Evolutionary conservation across 805 yeast species (phyloP).

Genomic region (Ogataea glucozyma): DNA sequence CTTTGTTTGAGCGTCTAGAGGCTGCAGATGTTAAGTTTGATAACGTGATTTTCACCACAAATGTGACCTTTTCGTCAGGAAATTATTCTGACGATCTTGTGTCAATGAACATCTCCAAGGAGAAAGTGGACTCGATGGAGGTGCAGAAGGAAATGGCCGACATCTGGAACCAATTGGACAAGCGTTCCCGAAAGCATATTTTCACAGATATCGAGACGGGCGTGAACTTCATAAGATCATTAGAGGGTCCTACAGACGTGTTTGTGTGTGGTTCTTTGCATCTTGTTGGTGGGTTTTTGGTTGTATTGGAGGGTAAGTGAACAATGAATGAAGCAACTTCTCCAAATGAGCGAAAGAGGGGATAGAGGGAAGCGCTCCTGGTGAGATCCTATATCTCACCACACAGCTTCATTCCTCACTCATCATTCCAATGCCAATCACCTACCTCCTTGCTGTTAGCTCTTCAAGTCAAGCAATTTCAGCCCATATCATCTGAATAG

Average conservation of each 20-base stretch:
- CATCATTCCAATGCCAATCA: too few relatives aligned
- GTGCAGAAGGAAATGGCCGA: constrained; percentile 77
- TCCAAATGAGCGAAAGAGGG: background rate
- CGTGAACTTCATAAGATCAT: constrained; percentile 50
- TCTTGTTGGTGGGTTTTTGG: constrained; percentile 89
- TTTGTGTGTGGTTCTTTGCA: constrained; percentile 94
- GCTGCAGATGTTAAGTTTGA: constrained; percentile 53
- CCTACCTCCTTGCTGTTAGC: too few relatives aligned
- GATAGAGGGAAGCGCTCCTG: background rate
- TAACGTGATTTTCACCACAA: constrained; percentile 83
- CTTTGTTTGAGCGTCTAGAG: constrained; percentile 47
- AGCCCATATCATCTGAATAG: too few relatives aligned
- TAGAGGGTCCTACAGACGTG: constrained; percentile 59
- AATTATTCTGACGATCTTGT: constrained; percentile 77
- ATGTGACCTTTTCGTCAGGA: constrained; percentile 88
- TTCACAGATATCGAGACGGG: constrained; percentile 77
- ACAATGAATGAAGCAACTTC: background rate
- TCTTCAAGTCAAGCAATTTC: too few relatives aligned
- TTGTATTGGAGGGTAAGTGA: constrained; percentile 63
- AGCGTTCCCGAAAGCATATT: constrained; percentile 45
- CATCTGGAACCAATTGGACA: constrained; percentile 63
- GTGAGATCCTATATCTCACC: background rate
- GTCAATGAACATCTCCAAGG: constrained; percentile 80
- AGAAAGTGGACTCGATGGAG: constrained; percentile 72
- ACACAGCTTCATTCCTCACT: too few relatives aligned